These are phyloP conservation scores for Acer campestre DNA, from an alignment of 345 rosid genomes.

Conservation along the genomic window DNA sequence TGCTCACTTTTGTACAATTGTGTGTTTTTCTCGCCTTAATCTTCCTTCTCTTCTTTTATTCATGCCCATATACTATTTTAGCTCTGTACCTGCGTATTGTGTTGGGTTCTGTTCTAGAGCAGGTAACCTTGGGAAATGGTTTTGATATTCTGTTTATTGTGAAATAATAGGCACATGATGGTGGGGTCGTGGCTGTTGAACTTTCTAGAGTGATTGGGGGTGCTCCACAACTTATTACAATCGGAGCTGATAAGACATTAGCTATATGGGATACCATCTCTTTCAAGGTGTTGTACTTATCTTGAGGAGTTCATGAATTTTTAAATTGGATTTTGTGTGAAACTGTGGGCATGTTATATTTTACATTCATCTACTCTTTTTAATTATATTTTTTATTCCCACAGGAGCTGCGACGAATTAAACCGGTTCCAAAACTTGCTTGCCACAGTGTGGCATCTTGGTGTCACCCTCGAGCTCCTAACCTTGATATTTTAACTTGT, in stretches of 20 bases:
- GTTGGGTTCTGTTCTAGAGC: background rate
- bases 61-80: background rate
- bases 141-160: slow-evolving; percentile 17
- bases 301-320: slow-evolving; percentile 4
- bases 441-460: slow-evolving; percentile 99
- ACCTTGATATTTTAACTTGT: slow-evolving; percentile 91
- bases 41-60: background rate
- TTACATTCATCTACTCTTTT: slow-evolving; percentile 19
- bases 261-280: slow-evolving; percentile 99
- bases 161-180: slow-evolving; percentile 88
- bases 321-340: slow-evolving; percentile 14
- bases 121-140: background rate
- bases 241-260: slow-evolving; percentile 97
- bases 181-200: slow-evolving; percentile 93
- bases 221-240: slow-evolving; percentile 92
- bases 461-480: slow-evolving; percentile 99
- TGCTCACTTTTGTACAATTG: background rate
- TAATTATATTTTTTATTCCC: background rate
- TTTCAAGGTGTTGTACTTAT: slow-evolving; percentile 67
- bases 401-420: slow-evolving; percentile 95
- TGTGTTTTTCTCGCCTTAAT: background rate
- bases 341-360: slow-evolving; percentile 12
- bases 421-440: slow-evolving; percentile 93
- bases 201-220: slow-evolving; percentile 96
- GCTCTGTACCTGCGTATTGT: background rate